phyloP scores from a whole-genome alignment of 1,284 basidiomycete species.

The Fomitopsis betulina region DNA sequence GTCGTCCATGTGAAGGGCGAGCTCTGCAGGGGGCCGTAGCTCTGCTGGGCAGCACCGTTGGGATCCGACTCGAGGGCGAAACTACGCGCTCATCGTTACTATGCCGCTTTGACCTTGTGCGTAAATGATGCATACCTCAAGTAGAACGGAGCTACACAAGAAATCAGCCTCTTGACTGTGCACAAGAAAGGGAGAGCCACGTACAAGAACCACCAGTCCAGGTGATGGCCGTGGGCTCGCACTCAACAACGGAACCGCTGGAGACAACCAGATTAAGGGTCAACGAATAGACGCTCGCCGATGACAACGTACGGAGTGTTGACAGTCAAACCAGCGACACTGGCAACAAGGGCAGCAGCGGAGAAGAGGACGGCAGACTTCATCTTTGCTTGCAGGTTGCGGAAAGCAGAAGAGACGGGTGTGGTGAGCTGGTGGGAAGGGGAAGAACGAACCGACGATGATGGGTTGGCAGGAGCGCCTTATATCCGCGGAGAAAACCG shows the following conservation, averaged over 20 bases:
- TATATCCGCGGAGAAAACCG: slow-evolving; percentile 20
- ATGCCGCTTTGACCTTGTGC: neutral
- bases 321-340: slow-evolving; percentile 19
- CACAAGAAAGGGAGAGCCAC: slow-evolving; percentile 4
- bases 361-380: slow-evolving; percentile 21
- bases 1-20: slow-evolving; percentile 24
- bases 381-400: slow-evolving; percentile 14
- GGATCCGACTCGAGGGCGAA: slow-evolving; percentile 20
- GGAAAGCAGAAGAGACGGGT: slow-evolving; percentile 1
- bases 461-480: slow-evolving; percentile 6
- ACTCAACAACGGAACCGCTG: slow-evolving; percentile 21
- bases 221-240: slow-evolving; percentile 22
- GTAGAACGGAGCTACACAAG: neutral
- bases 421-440: slow-evolving; percentile 18
- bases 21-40: slow-evolving; percentile 18
- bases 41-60: slow-evolving; percentile 20
- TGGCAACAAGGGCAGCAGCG: slow-evolving; percentile 18
- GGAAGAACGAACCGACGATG: slow-evolving; percentile 14
- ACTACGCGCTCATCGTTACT: slow-evolving; percentile 4
- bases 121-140: neutral
- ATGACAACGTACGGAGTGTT: slow-evolving; percentile 27
- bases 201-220: slow-evolving; percentile 22
- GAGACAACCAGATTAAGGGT: neutral
- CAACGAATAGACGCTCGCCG: neutral
- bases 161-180: neutral